Evolutionary conservation across 805 yeast genomes (phyloP), one percentile per base, ranked within the genome.

Genomic region (Alloascoidea hylecoeti): DNA sequence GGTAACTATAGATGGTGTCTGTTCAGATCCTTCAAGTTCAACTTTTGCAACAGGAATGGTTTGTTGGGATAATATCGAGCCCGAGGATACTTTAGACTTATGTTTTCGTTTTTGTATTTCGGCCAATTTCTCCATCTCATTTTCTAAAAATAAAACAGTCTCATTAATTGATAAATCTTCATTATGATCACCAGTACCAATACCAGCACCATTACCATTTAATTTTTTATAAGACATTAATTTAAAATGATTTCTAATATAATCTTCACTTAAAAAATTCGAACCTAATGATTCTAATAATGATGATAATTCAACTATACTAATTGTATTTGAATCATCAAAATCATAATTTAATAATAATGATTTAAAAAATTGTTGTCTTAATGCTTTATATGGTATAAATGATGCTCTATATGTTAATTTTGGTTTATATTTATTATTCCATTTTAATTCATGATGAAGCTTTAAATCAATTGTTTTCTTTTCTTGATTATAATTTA

Each of bases 301-400:
- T 2, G 78, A 62, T 1, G 67, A 66, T 17, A 85, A 53, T 48
- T 83, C 92, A 35, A 74, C 62, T 35, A 72, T 60, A 45, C 74
- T 75, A 43, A 73, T 61, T 5, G 57, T 48, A 2, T 62, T 58
- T 9, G 56, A 56, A 16, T 63, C 70, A 38, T 56, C 66, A 17
- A 56, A 58, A 36, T 58, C 72, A 46, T 66, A 77, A 43, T 72
- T 70, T 27, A 66, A 68, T 13, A 83, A 60, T 4, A 84, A 60
- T 6, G 71, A 63, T 33, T 62, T 57, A 89, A 95, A 85, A 45
- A 88, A 70, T 38, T 75, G 75, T 43, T 68, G 70, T 44, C 88
- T 64, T 36, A 86, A 59, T 2, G 61, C 64, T 0, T 63, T 63
- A 53, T 85, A 85, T 0, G 88, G 72, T 42, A 76, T 70, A 49